Base-by-base conservation (phyloP, 805 yeast species). In the Myxozyma lipomycoides region DNA sequence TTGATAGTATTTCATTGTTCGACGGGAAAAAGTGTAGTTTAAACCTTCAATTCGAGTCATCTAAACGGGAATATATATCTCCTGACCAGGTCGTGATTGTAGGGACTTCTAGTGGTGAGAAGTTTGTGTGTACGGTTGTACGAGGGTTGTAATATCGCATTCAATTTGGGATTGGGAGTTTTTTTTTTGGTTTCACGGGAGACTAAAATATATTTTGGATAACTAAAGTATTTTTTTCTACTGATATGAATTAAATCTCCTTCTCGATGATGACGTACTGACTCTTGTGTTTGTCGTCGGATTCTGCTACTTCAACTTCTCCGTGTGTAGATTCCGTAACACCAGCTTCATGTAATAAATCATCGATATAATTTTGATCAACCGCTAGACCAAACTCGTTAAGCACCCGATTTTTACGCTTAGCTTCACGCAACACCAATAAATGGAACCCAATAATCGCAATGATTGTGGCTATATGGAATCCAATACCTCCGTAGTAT, bases 311-410 rank as follows among this genome's bases (percentile, higher is more conserved):
- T 7, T 28, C 32, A 12, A 28, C 32, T 7, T n/a, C 43, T n/a
- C 28, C 42, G 19, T n/a, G 22, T 18, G 12, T 18, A 1, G n/a
- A n/a, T n/a, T n/a, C n/a, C n/a, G n/a, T n/a, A n/a, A 41, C 25
- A 15, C 45, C 45, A 30, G 45, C 22, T 21, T 43, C 45, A 17
- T 28, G 19, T 28, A 43, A 39, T 21, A 43, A 1, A 19, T 43
- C 45, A 15, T 30, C 39, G 24, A 21, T 21, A 19, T 43, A 43
- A 19, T 5, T 36, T 4, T 19, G 40, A 23, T 46, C 50, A 12
- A 46, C 48, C n/a, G 25, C 4, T 1, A 42, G 12, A 17, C 50
- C 50, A 41, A 43, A 45, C 45, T 45, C 49, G 24, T 45, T 45
- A 37, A 18, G 12, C 0, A 46, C 40, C 10, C 36, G 24, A 7